Evolutionary conservation across 1,139 yeast genomes (phyloP).

Genomic region (Petasospora fabianii): DNA sequence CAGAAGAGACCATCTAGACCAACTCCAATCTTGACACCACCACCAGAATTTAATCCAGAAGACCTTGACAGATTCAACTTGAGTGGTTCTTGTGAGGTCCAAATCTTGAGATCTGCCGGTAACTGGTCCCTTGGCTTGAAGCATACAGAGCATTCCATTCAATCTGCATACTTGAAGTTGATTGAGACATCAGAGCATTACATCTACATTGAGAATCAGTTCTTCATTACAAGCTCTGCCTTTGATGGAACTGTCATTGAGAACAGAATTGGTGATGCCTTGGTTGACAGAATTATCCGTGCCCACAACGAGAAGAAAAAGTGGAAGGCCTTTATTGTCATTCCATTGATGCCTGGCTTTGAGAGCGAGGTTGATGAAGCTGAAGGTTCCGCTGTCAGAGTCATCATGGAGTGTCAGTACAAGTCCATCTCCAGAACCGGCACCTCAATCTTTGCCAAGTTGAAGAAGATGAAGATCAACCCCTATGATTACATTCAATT

Average conservation of each 20-base stretch:
- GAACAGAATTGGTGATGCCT: constrained; percentile 92
- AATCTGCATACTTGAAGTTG: constrained; percentile 83
- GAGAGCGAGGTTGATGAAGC: constrained; percentile 91
- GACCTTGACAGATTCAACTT: constrained; percentile 46
- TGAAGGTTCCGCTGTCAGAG: constrained; percentile 90
- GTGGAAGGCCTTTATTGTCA: constrained; percentile 89
- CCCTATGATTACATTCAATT: constrained; percentile 93
- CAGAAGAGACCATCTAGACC: constrained; percentile 93
- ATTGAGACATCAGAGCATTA: constrained; percentile 93
- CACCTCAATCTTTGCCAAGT: constrained; percentile 82
- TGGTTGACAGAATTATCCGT: constrained; percentile 87
- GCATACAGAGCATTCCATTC: constrained; percentile 85
- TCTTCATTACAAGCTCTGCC: constrained; percentile 83
- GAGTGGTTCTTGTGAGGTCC: constrained; percentile 89
- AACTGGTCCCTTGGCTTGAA: constrained; percentile 89
- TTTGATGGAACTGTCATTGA: constrained; percentile 84
- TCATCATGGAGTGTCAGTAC: constrained; percentile 95
- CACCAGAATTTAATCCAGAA: constrained; percentile 75
- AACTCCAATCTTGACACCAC: constrained; percentile 90
- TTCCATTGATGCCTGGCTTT: constrained; percentile 98
- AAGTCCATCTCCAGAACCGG: constrained; percentile 90
- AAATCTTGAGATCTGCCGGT: constrained; percentile 83
- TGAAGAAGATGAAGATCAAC: constrained; percentile 73
- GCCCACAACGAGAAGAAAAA: constrained; percentile 73
- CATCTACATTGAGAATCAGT: constrained; percentile 91